These are phyloP conservation scores for Barnettozyma californica DNA, from an alignment of 805 yeast species.

Conservation along the genomic window DNA sequence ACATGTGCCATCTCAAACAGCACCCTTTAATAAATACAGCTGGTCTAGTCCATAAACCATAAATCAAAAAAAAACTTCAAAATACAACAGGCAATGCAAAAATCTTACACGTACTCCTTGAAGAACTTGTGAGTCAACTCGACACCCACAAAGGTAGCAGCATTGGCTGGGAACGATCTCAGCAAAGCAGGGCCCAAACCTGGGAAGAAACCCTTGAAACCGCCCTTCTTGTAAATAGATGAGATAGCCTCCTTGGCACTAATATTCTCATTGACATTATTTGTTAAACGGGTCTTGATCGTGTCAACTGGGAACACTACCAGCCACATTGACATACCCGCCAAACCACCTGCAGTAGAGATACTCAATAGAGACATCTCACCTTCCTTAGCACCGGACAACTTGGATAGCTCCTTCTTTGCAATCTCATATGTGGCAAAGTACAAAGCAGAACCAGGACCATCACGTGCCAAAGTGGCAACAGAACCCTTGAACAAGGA, in stretches of 20 bases:
- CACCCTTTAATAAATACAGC: neutral
- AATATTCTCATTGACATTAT: conserved; percentile 33
- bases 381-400: conserved; percentile 37
- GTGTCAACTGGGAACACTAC: conserved; percentile 96
- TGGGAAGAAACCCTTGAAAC: conserved; percentile 90
- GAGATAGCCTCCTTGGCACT: conserved; percentile 62
- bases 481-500: conserved; percentile 88
- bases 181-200: conserved; percentile 94
- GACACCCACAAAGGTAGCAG: conserved; percentile 97
- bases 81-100: neutral
- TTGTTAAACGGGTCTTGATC: conserved; percentile 51
- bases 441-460: conserved; percentile 94
- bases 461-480: conserved; percentile 93
- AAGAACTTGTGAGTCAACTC: conserved; percentile 59
- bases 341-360: conserved; percentile 88
- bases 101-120: conserved; percentile 24
- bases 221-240: conserved; percentile 68
- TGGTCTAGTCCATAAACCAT: neutral
- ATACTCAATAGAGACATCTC: conserved; percentile 67
- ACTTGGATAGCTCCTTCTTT: conserved; percentile 53
- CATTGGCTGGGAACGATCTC: conserved; percentile 96
- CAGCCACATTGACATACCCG: conserved; percentile 97
- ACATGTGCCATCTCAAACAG: neutral
- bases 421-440: conserved; percentile 90
- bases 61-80: neutral